Conservation (phyloP, 2,329 filamentous ascomycete genomes). For the Lachnellula suecica region DNA sequence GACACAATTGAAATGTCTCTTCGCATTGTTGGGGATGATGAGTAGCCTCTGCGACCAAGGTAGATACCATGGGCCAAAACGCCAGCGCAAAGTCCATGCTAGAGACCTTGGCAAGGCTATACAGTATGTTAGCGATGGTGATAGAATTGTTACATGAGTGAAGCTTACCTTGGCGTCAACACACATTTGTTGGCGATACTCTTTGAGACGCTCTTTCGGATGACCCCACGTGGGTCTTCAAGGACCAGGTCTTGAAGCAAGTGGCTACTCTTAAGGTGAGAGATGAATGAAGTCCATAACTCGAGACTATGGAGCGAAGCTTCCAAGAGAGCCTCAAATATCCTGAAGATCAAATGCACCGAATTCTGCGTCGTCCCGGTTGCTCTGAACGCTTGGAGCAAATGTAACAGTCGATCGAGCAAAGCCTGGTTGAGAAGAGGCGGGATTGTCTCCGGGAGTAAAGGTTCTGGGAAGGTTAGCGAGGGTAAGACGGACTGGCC, state of each 20-base stretch:
- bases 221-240: constrained; percentile 37
- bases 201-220: constrained; percentile 32
- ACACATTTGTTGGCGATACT: constrained; percentile 31
- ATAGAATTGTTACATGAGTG: background rate
- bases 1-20: constrained; percentile 39
- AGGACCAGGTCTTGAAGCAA: constrained; percentile 43
- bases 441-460: constrained; percentile 32
- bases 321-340: constrained; percentile 48
- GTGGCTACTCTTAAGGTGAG: constrained; percentile 35
- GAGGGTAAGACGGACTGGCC: constrained; percentile 1
- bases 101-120: constrained; percentile 29
- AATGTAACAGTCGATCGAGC: constrained; percentile 31
- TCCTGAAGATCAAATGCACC: constrained; percentile 38
- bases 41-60: constrained; percentile 25
- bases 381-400: constrained; percentile 27
- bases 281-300: constrained; percentile 44
- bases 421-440: constrained; percentile 35
- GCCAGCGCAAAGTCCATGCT: constrained; percentile 42
- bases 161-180: constrained; percentile 27
- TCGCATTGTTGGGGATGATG: constrained; percentile 28
- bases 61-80: constrained; percentile 44
- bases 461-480: constrained; percentile 35
- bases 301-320: constrained; percentile 43
- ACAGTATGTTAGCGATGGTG: constrained; percentile 3
- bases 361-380: constrained; percentile 24